Evolutionary conservation across 2,329 filamentous ascomycete genomes (phyloP), one percentile per base, ranked within the genome.

Genomic region (Colletotrichum sidae): DNA sequence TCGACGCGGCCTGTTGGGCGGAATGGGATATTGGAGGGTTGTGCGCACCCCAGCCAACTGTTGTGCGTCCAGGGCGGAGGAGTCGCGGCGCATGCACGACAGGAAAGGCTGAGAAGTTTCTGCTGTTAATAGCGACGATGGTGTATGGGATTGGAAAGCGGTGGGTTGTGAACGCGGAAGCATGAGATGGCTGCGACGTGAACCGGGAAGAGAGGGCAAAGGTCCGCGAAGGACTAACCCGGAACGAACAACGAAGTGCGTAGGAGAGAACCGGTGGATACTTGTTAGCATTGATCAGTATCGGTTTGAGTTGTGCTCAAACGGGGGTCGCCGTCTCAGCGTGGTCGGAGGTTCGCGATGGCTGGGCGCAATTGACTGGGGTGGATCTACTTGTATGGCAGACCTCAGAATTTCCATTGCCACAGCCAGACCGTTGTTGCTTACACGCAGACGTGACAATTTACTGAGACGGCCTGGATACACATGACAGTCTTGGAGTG

Each of bases 291-390:
- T 66, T 66, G 63, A 66, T 58, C 58, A 53, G 37, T 57, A 66
- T 53, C 58, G 46, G 58, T 66, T 66, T 66, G 58, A 63, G 63
- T 66, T 66, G 58, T 37, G 59, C 63, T 66, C 63, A 66, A 66
- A 66, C 58, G 58, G 59, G 52, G 63, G 13, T 66, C 42, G 47
- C 47, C 58, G 63, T 66, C 63, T 66, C 63, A 66, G 58, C 58
- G 52, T 62, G 49, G 60, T 65, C 62, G 52, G 63, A 66, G 52
- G 63, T 66, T 62, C 54, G 53, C n/a, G 55, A 58, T 51, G 37
- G 55, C 46, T 50, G 46, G 12, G 46, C 46, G 12, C 46, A 58
- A n/a, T 38, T 44, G 3, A 25, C 25, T 25, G 25, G 25, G 53
- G 42, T 25, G 34, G 46, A 55, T 39, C 34, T 55, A 55, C 53